A percentile compares a stretch with the other conserved stretches of the same genome.
Conservation (phyloP, 768 basidiomycete species). For the Psilocybe cubensis region DNA sequence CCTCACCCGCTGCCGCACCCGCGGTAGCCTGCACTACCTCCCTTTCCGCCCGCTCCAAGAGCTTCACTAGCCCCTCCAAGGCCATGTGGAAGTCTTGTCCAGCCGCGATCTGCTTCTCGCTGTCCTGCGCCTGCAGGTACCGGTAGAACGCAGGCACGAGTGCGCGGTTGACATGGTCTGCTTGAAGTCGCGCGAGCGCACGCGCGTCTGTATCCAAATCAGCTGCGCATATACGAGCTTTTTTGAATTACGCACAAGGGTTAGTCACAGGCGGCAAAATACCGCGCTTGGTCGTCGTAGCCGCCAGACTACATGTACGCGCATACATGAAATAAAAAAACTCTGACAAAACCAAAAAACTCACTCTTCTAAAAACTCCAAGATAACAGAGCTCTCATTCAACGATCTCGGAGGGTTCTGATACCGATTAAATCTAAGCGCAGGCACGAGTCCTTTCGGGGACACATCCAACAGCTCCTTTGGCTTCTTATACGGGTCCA, state of each 20-base stretch:
- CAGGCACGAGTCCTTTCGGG: slow-evolving; percentile 83
- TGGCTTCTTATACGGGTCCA: slow-evolving; percentile 85
- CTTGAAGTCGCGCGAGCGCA: slow-evolving; percentile 67
- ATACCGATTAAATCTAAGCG: slow-evolving; percentile 55
- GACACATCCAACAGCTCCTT: slow-evolving; percentile 79
- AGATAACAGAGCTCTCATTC: slow-evolving; percentile 80
- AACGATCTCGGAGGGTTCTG: slow-evolving; percentile 62
- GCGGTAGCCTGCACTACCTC: slow-evolving; percentile 35
- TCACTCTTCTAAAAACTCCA: slow-evolving; percentile 81
- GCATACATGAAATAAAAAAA: background rate
- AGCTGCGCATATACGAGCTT: slow-evolving; percentile 69
- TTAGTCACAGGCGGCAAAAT: slow-evolving; percentile 61
- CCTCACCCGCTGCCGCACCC: slow-evolving; percentile 43
- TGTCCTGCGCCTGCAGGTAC: slow-evolving; percentile 71
- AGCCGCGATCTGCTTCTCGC: slow-evolving; percentile 49
- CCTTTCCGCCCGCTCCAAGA: slow-evolving; percentile 60
- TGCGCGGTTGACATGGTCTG: slow-evolving; percentile 66
- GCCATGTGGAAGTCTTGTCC: slow-evolving; percentile 58
- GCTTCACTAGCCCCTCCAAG: slow-evolving; percentile 50
- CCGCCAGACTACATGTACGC: slow-evolving; percentile 46
- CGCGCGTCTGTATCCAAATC: slow-evolving; percentile 55
- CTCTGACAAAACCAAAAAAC: slow-evolving; percentile 16
- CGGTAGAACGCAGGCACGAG: slow-evolving; percentile 77
- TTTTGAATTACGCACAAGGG: slow-evolving; percentile 66
- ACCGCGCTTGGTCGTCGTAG: slow-evolving; percentile 46